These are phyloP conservation scores for Magnusiomyces ingens DNA, from an alignment of 1,139 yeast species.

Conservation along the genomic window DNA sequence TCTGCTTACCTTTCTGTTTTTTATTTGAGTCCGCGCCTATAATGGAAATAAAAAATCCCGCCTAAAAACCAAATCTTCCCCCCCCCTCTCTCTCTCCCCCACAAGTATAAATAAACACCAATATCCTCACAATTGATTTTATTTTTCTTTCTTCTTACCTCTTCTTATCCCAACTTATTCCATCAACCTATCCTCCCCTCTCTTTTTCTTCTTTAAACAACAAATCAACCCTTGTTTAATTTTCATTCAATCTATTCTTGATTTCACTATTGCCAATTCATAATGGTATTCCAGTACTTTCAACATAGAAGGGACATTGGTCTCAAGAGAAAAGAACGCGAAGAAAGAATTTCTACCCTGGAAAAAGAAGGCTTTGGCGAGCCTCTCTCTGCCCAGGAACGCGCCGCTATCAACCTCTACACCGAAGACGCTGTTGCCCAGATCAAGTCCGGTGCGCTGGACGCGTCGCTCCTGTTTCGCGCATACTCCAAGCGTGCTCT, in stretches of 20 bases:
- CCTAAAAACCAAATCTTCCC: too few relatives aligned
- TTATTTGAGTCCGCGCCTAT: too few relatives aligned
- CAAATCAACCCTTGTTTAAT: too few relatives aligned
- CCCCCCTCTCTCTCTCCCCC: too few relatives aligned
- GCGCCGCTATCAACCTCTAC: conserved; percentile 24
- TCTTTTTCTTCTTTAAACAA: too few relatives aligned
- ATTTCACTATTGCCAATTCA: neutral
- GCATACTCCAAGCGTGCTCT: conserved; percentile 38
- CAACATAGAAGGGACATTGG: conserved; percentile 19
- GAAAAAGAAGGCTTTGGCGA: conserved; percentile 26
- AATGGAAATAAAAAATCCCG: too few relatives aligned
- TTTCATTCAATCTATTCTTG: neutral
- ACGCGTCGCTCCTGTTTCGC: conserved; percentile 30
- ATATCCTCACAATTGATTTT: too few relatives aligned
- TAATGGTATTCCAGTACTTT: conserved; percentile 17
- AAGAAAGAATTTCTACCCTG: conserved; percentile 31
- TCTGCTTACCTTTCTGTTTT: too few relatives aligned
- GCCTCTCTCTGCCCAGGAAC: conserved; percentile 32
- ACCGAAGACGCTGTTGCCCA: conserved; percentile 28
- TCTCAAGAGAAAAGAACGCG: conserved; percentile 33
- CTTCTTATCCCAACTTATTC: too few relatives aligned
- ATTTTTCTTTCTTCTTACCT: too few relatives aligned
- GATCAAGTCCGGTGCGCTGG: conserved; percentile 30
- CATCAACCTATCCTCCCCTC: too few relatives aligned
- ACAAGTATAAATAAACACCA: too few relatives aligned